phyloP scores from a whole-genome alignment of 371 early-diverging fungal species.

The Zopfochytrium polystomum region DNA sequence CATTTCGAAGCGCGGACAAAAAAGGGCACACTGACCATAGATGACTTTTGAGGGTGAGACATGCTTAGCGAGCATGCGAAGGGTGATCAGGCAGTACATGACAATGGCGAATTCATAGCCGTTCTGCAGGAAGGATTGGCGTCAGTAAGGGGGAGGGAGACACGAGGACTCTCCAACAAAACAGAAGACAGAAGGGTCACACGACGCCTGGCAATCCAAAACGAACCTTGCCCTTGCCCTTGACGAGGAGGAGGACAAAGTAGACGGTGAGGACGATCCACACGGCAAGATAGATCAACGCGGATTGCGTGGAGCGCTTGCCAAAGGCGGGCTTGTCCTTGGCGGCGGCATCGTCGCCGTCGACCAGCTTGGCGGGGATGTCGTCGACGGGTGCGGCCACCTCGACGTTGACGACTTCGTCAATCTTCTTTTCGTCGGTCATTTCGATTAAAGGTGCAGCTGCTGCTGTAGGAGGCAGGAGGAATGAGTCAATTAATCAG shows the following conservation, averaged over 20 bases:
- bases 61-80: conserved; percentile 56
- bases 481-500: too few species aligned
- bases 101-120: conserved; percentile 48
- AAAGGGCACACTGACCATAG: conserved; percentile 17
- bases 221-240: conserved; percentile 31
- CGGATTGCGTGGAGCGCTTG: conserved; percentile 28
- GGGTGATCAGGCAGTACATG: conserved; percentile 59
- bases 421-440: too few species aligned
- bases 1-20: too few species aligned
- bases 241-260: conserved; percentile 47
- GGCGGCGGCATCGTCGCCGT: background rate
- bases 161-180: background rate
- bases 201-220: background rate
- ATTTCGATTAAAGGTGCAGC: too few species aligned
- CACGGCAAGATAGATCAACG: conserved; percentile 32
- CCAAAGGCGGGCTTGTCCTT: conserved; percentile 29
- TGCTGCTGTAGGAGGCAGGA: too few species aligned
- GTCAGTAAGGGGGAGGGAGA: background rate
- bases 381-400: background rate
- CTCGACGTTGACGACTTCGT: background rate
- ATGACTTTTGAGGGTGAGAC: conserved; percentile 48
- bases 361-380: background rate
- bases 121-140: conserved; percentile 3
- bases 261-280: conserved; percentile 57
- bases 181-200: background rate